phyloP scores from a whole-genome alignment of 1,284 basidiomycete species.

The Irpex rosettiformis region DNA sequence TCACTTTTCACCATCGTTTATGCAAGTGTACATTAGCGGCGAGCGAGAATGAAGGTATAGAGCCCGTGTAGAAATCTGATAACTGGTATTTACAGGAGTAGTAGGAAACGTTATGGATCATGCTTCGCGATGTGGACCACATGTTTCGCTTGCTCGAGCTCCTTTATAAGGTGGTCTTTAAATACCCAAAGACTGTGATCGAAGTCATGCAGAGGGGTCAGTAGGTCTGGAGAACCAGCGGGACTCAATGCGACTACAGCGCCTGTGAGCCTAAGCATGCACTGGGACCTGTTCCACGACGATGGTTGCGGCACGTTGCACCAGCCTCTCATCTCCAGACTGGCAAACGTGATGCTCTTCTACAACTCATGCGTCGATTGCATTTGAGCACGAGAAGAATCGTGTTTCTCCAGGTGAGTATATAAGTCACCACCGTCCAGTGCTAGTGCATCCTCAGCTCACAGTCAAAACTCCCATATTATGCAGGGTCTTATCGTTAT shows the following conservation, averaged over 20 bases:
- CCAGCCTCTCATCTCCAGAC: not conserved
- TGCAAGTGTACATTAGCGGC: not conserved
- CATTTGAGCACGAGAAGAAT: not conserved
- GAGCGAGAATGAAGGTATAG: not conserved
- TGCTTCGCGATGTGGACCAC: not conserved
- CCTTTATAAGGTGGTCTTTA: not conserved
- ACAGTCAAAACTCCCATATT: not conserved
- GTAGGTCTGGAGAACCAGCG: not conserved
- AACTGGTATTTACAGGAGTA: not conserved
- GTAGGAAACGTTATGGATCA: not conserved
- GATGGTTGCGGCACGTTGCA: not conserved
- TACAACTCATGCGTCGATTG: not conserved
- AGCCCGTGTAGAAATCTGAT: not conserved
- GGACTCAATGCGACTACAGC: not conserved
- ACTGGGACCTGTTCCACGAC: not conserved
- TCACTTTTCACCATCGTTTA: not conserved
- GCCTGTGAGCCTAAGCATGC: not conserved
- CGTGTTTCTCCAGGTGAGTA: conserved; percentile 11
- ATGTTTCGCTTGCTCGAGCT: not conserved
- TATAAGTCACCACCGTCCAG: not conserved
- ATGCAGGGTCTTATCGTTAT: conserved; percentile 13
- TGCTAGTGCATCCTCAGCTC: not conserved
- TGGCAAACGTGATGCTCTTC: not conserved
- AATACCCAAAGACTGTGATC: not conserved
- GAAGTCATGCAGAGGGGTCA: not conserved